Evolutionary conservation across 2,329 filamentous ascomycete genomes (phyloP).

Genomic region (Fusarium sp.): DNA sequence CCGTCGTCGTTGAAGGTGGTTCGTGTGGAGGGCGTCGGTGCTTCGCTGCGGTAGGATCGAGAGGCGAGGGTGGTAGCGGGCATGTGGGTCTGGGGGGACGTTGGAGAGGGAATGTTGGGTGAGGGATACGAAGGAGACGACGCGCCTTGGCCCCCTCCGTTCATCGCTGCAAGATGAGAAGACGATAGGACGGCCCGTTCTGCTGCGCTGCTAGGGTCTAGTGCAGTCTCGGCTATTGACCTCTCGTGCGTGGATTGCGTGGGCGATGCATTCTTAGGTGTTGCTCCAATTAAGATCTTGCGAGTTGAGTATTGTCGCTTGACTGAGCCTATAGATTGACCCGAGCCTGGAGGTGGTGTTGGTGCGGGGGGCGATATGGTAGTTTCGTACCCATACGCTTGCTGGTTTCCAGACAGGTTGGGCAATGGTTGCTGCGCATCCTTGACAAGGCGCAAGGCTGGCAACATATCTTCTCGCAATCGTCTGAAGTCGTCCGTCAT

Average conservation of each 20-base stretch:
- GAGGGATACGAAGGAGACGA: constrained; percentile 68
- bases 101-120: constrained; percentile 76
- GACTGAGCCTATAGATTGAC: constrained; percentile 61
- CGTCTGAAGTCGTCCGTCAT: constrained; percentile 90
- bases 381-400: constrained; percentile 63
- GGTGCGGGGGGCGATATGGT: constrained; percentile 65
- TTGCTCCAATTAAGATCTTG: constrained; percentile 75
- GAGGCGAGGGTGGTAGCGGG: constrained; percentile 69
- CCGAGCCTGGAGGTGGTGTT: constrained; percentile 64
- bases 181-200: constrained; percentile 74
- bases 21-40: constrained; percentile 64
- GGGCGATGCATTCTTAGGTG: constrained; percentile 81
- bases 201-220: constrained; percentile 76
- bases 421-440: constrained; percentile 91
- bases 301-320: constrained; percentile 81
- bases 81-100: constrained; percentile 69
- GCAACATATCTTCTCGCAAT: constrained; percentile 89
- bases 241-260: constrained; percentile 77
- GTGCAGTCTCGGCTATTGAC: constrained; percentile 69
- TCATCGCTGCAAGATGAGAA: constrained; percentile 76
- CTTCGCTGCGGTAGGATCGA: constrained; percentile 69
- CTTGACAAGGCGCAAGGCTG: constrained; percentile 89
- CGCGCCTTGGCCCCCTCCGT: constrained; percentile 66
- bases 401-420: constrained; percentile 53
- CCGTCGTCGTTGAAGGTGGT: constrained; percentile 67